Base-by-base conservation (phyloP, 75 land plant genomes). In the Cupressus sempervirens region DNA sequence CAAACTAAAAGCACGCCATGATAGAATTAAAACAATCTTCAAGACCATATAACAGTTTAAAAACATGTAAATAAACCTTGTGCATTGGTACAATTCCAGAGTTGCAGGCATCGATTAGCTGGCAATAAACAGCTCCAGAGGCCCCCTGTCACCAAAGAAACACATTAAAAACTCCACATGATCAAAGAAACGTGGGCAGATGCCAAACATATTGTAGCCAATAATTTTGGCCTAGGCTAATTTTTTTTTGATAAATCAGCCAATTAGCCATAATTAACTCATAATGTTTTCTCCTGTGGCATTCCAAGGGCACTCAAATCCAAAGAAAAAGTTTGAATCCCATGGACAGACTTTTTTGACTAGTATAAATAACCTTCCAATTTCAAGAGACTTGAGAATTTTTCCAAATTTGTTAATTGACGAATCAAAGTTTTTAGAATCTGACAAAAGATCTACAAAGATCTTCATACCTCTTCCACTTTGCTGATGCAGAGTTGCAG, bases 41-140 rank as follows among this genome's bases (percentile, higher is more conserved):
- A 76, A 18, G 11, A 23, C 10, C 16, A 26, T 43, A 76, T 20
- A 79, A n/a, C 4, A 45, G 26, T 41, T 2, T 12, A 72, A 79
- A 45, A 40, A 79, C 48, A 41, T 45, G 30, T 77, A 12, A 11
- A 79, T 79, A 15, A n/a, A 94, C 98, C 95, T 96, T 97, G 89
- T 97, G 98, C 96, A 97, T 96, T 43, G 94, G 96, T 73, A 97
- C 96, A 84, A 91, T 88, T 81, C 99, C 99, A 26, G 96, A 96
- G 82, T 93, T 93, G 16, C 88, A 88, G 86, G 89, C 86, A 54
- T 97, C 98, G 86, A 97, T 93, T 88, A 97, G 79, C 89, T 97
- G 99, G 82, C 99, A 97, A 70, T 96, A 94, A 3, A 97, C 94
- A 56, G 99, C 99, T 48, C 99, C 99, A n/a, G 95, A 95, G 30